Conservation (phyloP, 1,284 basidiomycete genomes). For the Cutaneotrichosporon sp. region DNA sequence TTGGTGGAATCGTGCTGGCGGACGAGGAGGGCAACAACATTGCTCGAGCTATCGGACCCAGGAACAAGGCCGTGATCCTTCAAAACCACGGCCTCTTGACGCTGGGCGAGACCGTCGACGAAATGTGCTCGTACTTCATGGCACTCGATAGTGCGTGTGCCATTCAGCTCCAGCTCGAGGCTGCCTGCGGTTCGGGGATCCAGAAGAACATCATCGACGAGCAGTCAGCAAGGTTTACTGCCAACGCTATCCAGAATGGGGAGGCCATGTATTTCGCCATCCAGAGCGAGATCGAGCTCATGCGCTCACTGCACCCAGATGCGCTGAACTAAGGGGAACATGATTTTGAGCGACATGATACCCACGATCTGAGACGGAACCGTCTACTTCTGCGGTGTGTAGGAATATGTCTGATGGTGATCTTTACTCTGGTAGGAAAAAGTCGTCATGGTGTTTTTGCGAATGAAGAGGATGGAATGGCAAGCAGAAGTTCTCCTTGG, state of each 20-base stretch:
- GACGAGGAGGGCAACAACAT: slow-evolving; percentile 48
- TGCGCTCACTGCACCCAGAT: slow-evolving; percentile 7
- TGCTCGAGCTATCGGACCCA: slow-evolving; percentile 41
- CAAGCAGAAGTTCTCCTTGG: too few species aligned
- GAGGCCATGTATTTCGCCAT: slow-evolving; percentile 10
- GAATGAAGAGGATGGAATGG: too few species aligned
- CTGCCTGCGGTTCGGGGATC: slow-evolving; percentile 39
- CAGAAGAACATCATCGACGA: slow-evolving; percentile 36
- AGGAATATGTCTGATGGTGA: too few species aligned
- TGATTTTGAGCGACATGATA: too few species aligned
- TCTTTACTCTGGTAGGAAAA: too few species aligned
- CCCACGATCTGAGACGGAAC: too few species aligned
- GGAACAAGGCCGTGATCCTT: slow-evolving; percentile 41
- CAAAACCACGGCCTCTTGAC: slow-evolving; percentile 42
- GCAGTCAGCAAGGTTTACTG: slow-evolving; percentile 45
- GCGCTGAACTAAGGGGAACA: not conserved
- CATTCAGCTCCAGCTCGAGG: slow-evolving; percentile 45
- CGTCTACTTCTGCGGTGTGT: too few species aligned
- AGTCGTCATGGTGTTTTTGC: too few species aligned
- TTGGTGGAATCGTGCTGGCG: slow-evolving; percentile 48
- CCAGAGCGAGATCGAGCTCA: slow-evolving; percentile 12
- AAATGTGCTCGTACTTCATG: slow-evolving; percentile 31
- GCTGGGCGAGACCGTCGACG: slow-evolving; percentile 25
- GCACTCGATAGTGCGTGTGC: slow-evolving; percentile 44
- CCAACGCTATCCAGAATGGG: slow-evolving; percentile 33